Evolutionary conservation across 768 basidiomycete genomes (phyloP), one percentile per base, ranked within the genome.

Genomic region (Russula abietina): DNA sequence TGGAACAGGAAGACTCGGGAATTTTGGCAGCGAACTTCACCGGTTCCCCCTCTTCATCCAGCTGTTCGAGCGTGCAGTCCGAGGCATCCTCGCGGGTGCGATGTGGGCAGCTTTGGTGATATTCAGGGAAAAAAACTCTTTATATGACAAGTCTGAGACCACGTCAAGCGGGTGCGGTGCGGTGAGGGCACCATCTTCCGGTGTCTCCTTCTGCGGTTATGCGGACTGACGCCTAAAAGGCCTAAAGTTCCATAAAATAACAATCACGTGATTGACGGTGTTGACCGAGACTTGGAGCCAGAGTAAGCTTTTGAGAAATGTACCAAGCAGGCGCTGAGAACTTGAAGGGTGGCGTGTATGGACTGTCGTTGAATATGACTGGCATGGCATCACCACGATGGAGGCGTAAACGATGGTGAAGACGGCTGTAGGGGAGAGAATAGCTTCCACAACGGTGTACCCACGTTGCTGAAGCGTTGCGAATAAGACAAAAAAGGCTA

Each of bases 321-420:
- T 32, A 43, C 53, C 57, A 60, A 17, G 17, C 22, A 9, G 32
- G 16, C 5, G 19, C n/a, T 10, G 62, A 49, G 14, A n/a, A n/a
- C n/a, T n/a, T n/a, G n/a, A 64, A 54, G 2, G 62, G 62, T n/a
- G 62, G 32, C 7, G 53, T 49, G 22, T 55, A 64, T 17, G 62
- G 59, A 33, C 45, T 38, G 22, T 61, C n/a, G 53, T 36, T 60
- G 12, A 22, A 45, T 11, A 65, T 11, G 1, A 30, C 45, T 7
- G 60, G 55, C 14, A 65, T 7, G 60, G 55, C 14, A 65, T 28
- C n/a, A 65, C 16, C 4, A 53, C 57, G 32, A 61, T 60, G 26
- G 22, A 8, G 2, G 16, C 12, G 39, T 65, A 62, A 24, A 56
- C 38, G 6, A 46, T 0, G 14, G n/a, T 28, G 30, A 30, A 41